Evolutionary conservation across 139 green algal genomes (phyloP).

Genomic region (Asterochloris erici): DNA sequence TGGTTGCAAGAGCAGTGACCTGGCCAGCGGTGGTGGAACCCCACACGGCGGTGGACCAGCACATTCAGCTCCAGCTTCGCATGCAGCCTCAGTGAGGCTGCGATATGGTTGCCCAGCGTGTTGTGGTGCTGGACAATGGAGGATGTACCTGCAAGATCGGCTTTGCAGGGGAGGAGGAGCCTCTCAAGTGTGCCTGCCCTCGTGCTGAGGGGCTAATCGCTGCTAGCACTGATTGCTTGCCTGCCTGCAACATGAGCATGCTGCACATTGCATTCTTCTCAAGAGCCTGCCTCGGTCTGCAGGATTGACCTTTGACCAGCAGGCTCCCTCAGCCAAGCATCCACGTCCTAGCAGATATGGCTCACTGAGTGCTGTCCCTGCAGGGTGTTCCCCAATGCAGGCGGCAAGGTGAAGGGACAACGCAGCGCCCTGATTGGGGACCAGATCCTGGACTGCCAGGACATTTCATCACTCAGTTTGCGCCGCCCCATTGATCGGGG

Average conservation of each 20-base stretch:
- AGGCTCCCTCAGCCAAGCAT: background rate
- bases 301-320: background rate
- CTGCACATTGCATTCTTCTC: background rate
- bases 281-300: background rate
- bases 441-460: constrained; percentile 50
- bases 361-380: background rate
- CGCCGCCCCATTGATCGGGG: constrained; percentile 73
- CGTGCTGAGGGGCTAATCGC: background rate
- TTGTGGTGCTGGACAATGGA: constrained; percentile 79
- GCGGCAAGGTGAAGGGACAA: constrained; percentile 70
- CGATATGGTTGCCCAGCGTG: background rate
- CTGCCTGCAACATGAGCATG: background rate
- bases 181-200: constrained; percentile 31
- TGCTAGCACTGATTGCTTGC: background rate
- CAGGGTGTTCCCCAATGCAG: constrained; percentile 84
- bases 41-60: too few relatives aligned
- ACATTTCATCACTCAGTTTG: constrained; percentile 67
- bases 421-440: constrained; percentile 54
- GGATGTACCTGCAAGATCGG: constrained; percentile 68
- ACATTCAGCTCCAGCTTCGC: background rate
- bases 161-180: constrained; percentile 44
- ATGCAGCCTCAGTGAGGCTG: background rate
- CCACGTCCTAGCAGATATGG: background rate
- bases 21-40: too few relatives aligned
- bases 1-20: too few relatives aligned